Evolutionary conservation across 2,329 filamentous ascomycete species (phyloP), one percentile per base, ranked within the genome.

Genomic region (Allantophomopsis lycopodina): DNA sequence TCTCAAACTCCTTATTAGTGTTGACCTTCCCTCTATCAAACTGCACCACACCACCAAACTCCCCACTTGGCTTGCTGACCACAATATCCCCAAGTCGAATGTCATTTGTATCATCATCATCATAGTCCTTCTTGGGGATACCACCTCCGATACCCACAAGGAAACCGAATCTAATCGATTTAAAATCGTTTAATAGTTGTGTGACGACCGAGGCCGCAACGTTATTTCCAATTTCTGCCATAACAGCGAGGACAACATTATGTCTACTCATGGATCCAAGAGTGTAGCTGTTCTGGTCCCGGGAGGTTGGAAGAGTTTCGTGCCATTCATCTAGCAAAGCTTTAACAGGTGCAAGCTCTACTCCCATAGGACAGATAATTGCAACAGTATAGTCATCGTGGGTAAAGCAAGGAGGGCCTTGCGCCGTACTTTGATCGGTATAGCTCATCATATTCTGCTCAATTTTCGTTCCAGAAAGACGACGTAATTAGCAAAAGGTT

Each of bases 251-350:
- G 12, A 36, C 34, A 36, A 36, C 34, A 17, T 36, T n/a, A 11
- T 36, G 34, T 17, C 16, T 11, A 15, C 34, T 17, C 14, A 36
- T 36, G 16, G 5, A n/a, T 15, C 34, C 34, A 7, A 36, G 34
- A 13, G 34, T 36, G 11, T 36, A 36, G 12, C n/a, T 14, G 17
- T 36, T 36, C 5, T 36, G 13, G 17, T 36, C 34, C 5, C 18
- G 18, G 7, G 18, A 20, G 7, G 18, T 20, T 20, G 18, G 18
- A 20, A 20, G 18, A 10, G 11, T 12, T 2, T 40, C 31, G 35
- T 48, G 45, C 18, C 39, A 12, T n/a, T 46, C 30, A 31, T 48
- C 46, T 5, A 48, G 35, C 44, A 48, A 45, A 17, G 46, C 46
- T 21, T 14, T 37, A 14, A 44, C 44, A 5, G 41, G 44, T 12